phyloP scores from a whole-genome alignment of 768 basidiomycete species.

The Boletellus emodensis region DNA sequence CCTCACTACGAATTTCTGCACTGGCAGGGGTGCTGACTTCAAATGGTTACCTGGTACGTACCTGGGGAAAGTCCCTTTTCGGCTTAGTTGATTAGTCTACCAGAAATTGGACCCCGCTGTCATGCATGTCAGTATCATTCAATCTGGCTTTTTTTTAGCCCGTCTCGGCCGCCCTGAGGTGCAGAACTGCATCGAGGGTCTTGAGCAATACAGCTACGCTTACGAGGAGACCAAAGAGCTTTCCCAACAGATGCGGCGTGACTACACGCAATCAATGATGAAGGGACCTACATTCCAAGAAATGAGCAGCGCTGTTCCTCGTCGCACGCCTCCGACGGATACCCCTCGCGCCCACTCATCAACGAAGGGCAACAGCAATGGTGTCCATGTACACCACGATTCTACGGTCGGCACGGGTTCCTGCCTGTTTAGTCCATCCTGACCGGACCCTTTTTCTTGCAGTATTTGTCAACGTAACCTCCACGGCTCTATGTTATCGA shows the following conservation, averaged over 20 bases:
- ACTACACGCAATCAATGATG: conserved; percentile 41
- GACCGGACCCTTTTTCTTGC: conserved; percentile 1
- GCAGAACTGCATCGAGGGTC: conserved; percentile 74
- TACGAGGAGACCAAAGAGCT: conserved; percentile 84
- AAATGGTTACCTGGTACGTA: conserved; percentile 78
- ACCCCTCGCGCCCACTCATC: conserved; percentile 6
- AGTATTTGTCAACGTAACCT: conserved; percentile 27
- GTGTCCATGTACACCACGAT: conserved; percentile 17
- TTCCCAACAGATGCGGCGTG: conserved; percentile 57
- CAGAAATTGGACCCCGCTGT: conserved; percentile 83
- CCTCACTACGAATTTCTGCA: conserved; percentile 85
- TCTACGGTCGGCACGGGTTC: conserved; percentile 13
- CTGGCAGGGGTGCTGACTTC: conserved; percentile 79
- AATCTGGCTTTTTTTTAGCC: conserved; percentile 79
- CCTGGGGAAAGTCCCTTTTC: conserved; percentile 8
- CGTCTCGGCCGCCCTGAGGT: conserved; percentile 81
- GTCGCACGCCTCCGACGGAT: conserved; percentile 20
- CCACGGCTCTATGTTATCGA: conserved; percentile 19
- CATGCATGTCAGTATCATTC: conserved; percentile 82
- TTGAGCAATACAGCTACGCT: conserved; percentile 84
- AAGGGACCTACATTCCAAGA: conserved; percentile 39
- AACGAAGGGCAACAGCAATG: conserved; percentile 18
- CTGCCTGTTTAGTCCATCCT: conserved; percentile 3
- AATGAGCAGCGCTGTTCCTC: conserved; percentile 36
- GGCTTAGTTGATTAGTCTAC: conserved; percentile 5